Evolutionary conservation across 257 asterid genomes (phyloP), one percentile per base, ranked within the genome.

Genomic region (Lithospermum erythrorhizon): DNA sequence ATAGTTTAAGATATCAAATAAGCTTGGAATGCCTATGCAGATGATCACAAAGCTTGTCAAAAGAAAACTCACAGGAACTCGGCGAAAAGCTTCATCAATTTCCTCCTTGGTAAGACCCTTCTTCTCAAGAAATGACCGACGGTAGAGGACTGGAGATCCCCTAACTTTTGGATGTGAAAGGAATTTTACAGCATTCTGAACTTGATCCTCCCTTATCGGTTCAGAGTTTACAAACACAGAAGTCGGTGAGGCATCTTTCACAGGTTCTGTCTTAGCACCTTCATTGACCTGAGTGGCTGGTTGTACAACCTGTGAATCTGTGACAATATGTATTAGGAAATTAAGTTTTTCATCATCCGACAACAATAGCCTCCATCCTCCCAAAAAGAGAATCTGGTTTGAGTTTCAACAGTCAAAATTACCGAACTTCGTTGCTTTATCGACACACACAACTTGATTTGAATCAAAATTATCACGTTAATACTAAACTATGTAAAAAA

Each of bases 81-180:
- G 94, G 55, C 87, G 89, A 72, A 93, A 93, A 68, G 99, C 95
- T 76, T 93, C 99, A 67, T 93, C 99, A 21, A 93, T 93, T 82
- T 93, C 99, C 84, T 89, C 99, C 79, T 83, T 93, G 2, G 99
- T 86, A 69, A 93, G 97, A 47, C 97, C 99, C 78, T 93, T 93
- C 75, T 83, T 79, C 87, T 93, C 99, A 27, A 93, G 99, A 89
- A 93, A 93, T 11, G 99, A 93, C 65, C 97, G 83, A 74, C 99
- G 86, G 65, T 93, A 80, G 47, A 84, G 77, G 62, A 93, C 88
- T n/a, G 99, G 97, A 19, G 99, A 93, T 68, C 97, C 99, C 75
- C 64, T 87, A 61, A 93, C 99, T 67, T 81, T 93, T 61, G 99
- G 97, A 70, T 93, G 99, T 61, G 97, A 86, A 74, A 93, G 99